Percentiles rank a stretch among this genome's conserved stretches.
phyloP scores from a whole-genome alignment of 2,329 filamentous ascomycete species.

The Ophiostoma australiae region DNA sequence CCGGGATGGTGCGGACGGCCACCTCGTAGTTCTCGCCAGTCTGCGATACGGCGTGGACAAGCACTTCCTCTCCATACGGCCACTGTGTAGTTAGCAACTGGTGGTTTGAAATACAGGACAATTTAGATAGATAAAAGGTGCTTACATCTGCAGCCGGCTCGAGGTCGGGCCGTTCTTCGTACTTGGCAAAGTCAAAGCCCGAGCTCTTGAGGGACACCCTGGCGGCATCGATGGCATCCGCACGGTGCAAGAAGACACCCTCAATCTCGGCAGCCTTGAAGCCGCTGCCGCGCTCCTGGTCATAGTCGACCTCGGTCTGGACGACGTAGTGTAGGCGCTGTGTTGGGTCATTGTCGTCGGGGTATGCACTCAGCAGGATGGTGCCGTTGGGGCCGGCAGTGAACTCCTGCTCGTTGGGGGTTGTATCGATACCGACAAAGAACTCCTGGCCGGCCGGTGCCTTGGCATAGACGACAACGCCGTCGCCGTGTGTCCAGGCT shows the following conservation, averaged over 20 bases:
- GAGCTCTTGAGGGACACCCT: slow-evolving; percentile 32
- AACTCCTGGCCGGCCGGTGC: slow-evolving; percentile 38
- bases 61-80: slow-evolving; percentile 43
- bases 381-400: slow-evolving; percentile 28
- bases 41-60: slow-evolving; percentile 41
- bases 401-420: slow-evolving; percentile 36
- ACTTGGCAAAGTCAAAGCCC: slow-evolving; percentile 33
- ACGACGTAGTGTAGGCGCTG: slow-evolving; percentile 40
- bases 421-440: slow-evolving; percentile 37
- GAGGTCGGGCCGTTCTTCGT: slow-evolving; percentile 34
- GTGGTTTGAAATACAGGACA: neutral
- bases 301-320: slow-evolving; percentile 42
- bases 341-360: slow-evolving; percentile 26
- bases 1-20: slow-evolving; percentile 35
- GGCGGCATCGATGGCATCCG: slow-evolving; percentile 34
- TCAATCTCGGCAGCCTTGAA: slow-evolving; percentile 38
- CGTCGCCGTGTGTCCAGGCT: slow-evolving; percentile 38
- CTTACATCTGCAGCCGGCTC: slow-evolving; percentile 16
- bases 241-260: slow-evolving; percentile 37
- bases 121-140: neutral
- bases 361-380: slow-evolving; percentile 28
- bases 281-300: slow-evolving; percentile 32
- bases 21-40: slow-evolving; percentile 41
- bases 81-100: slow-evolving; percentile 31
- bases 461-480: slow-evolving; percentile 37